These are phyloP conservation scores for Rhizophagus sp. DNA, from an alignment of 192 early-diverging fungal genomes.

Conservation along the genomic window DNA sequence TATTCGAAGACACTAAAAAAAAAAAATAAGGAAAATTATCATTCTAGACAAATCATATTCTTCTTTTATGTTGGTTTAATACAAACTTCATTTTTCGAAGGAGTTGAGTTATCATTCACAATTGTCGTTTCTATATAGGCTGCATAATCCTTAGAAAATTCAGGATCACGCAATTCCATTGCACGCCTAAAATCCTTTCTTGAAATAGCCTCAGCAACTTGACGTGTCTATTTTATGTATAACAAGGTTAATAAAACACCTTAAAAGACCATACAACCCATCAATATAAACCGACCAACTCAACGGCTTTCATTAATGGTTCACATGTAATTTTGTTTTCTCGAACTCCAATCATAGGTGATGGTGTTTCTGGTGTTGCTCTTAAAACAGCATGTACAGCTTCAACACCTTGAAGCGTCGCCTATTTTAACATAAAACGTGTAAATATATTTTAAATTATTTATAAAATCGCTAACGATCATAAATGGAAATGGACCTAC, in stretches of 20 bases:
- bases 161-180: constrained; percentile 85
- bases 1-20: constrained; percentile 66
- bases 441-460: background rate
- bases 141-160: constrained; percentile 70
- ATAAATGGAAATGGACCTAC: constrained; percentile 21
- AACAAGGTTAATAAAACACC: background rate
- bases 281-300: constrained; percentile 50
- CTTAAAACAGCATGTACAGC: constrained; percentile 91
- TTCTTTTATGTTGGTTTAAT: background rate
- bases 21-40: background rate
- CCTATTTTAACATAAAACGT: constrained; percentile 36
- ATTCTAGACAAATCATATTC: background rate
- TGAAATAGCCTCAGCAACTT: constrained; percentile 81
- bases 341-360: constrained; percentile 91
- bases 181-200: constrained; percentile 86
- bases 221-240: constrained; percentile 61
- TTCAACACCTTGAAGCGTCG: constrained; percentile 91
- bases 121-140: constrained; percentile 64
- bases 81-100: constrained; percentile 33
- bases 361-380: constrained; percentile 80
- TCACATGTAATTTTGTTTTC: constrained; percentile 84
- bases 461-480: background rate
- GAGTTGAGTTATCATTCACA: constrained; percentile 35
- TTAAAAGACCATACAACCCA: no score
- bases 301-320: constrained; percentile 92